Conservation (phyloP, 108 stramenopile genomes). For the Fistulifera solaris region DNA sequence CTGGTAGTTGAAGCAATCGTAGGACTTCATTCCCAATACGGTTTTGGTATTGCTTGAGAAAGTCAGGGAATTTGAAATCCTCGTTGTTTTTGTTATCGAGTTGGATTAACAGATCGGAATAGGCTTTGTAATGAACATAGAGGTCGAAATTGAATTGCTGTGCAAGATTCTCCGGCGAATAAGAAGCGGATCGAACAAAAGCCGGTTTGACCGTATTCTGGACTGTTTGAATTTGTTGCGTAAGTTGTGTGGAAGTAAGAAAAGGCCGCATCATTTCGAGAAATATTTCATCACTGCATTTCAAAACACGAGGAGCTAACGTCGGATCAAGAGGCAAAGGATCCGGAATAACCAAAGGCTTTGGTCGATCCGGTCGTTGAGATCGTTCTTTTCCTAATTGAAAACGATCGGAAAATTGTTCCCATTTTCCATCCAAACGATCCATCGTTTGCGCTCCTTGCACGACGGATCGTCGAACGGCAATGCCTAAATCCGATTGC, state of each 20-base stretch:
- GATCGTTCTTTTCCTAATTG: slow-evolving; percentile 48
- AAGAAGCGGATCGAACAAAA: slow-evolving; percentile 32
- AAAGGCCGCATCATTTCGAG: slow-evolving; percentile 12
- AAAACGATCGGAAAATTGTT: slow-evolving; percentile 59
- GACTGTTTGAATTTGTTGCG: slow-evolving; percentile 22
- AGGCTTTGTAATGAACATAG: slow-evolving; percentile 63
- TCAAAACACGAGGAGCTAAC: slow-evolving; percentile 24
- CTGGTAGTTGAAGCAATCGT: too few species aligned
- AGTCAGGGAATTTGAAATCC: background rate
- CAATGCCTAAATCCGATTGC: slow-evolving; percentile 44
- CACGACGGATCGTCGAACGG: slow-evolving; percentile 56
- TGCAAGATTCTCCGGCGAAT: slow-evolving; percentile 14
- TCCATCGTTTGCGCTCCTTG: slow-evolving; percentile 75
- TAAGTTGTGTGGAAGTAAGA: slow-evolving; percentile 9
- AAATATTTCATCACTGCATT: slow-evolving; percentile 30
- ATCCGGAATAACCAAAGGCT: slow-evolving; percentile 30
- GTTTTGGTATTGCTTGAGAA: background rate
- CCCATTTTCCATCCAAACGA: slow-evolving; percentile 66
- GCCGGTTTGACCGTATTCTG: slow-evolving; percentile 30
- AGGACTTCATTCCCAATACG: too few species aligned
- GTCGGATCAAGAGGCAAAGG: slow-evolving; percentile 22
- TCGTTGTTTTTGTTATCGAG: slow-evolving; percentile 4
- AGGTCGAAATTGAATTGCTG: slow-evolving; percentile 59
- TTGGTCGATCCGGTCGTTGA: slow-evolving; percentile 23
- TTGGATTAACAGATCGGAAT: slow-evolving; percentile 49